Evolutionary conservation across 495 filamentous ascomycete genomes (phyloP).

Genomic region (Lasiosphaeria ovina): DNA sequence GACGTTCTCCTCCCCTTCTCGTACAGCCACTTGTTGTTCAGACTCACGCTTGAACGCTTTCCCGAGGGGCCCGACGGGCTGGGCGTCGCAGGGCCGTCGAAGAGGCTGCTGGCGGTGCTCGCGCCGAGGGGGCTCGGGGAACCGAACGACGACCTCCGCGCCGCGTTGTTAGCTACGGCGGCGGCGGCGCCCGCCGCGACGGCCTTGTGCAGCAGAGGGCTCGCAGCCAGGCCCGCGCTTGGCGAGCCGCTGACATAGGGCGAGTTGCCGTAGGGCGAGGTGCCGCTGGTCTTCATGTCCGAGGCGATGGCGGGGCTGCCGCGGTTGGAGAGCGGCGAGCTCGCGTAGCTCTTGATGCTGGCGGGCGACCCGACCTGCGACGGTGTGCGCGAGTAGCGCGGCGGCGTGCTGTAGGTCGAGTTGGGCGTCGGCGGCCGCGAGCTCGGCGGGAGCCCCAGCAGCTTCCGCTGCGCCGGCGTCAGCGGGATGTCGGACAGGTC

Average conservation of each 20-base stretch:
- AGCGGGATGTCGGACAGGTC: constrained; percentile 86
- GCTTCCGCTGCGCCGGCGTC: constrained; percentile 80
- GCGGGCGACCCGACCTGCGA: constrained; percentile 52
- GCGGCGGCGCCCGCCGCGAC: constrained; percentile 41
- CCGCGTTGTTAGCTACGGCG: constrained; percentile 36
- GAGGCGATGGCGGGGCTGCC: constrained; percentile 38
- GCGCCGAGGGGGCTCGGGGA: constrained; percentile 45
- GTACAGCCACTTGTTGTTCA: constrained; percentile 93
- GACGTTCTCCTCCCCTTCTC: constrained; percentile 60
- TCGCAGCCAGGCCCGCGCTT: constrained; percentile 29
- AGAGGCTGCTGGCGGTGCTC: constrained; percentile 50
- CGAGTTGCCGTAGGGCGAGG: constrained; percentile 20
- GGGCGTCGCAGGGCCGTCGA: constrained; percentile 49
- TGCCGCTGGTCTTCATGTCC: constrained; percentile 7
- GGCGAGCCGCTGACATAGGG: constrained; percentile 26
- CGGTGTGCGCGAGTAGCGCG: constrained; percentile 77
- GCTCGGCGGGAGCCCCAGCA: constrained; percentile 77
- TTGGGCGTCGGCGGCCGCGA: constrained; percentile 56
- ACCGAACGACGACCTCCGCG: constrained; percentile 62
- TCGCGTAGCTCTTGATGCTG: constrained; percentile 51
- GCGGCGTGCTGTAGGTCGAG: constrained; percentile 75
- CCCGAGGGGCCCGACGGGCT: constrained; percentile 56
- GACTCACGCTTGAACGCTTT: constrained; percentile 65
- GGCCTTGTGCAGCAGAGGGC: constrained; percentile 70
- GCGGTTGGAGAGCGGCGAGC: constrained; percentile 47